Base-by-base conservation (phyloP, 1,284 basidiomycete genomes). In the Cryptococcus sp. region DNA sequence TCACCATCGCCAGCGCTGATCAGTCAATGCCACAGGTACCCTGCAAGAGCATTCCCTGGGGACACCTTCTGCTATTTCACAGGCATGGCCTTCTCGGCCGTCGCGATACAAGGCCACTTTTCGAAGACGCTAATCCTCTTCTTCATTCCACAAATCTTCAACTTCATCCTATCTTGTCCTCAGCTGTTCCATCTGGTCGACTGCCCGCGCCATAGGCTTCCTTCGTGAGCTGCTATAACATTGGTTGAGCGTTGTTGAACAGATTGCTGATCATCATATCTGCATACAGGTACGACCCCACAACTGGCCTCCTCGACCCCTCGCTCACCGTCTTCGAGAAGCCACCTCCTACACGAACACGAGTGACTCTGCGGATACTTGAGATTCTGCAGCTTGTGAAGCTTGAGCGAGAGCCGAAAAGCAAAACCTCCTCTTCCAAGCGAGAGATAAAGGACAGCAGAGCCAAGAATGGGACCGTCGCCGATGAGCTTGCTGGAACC, bases 31-130 rank as follows among this genome's bases (percentile, higher is more conserved):
- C 25, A n/a, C 67, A 96, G 93, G 92, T 98, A 96, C 74, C 96
- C 96, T 1, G 91, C 95, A 7, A 84, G 87, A 31, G 93, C 86
- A 0, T 99, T 99, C 76, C 92, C 94, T 0, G 96, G 96, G 2
- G 96, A 99, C 75, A 99, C 96, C 1, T 85, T 98, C 42, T 99
- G 96, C 79, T 99, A 99, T 79, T 88, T 98, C 57, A 88, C 93
- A 0, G 96, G 93, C 59, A 97, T 97, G 93, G 91, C 93, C 0
- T 96, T 97, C 73, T 88, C 94, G 0, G 93, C 94, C 16, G 93
- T 95, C 38, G 93, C 92, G 11, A 95, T 97, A 62, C 90, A 95
- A 71, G 93, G 91, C 0, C 96, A 99, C 78, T 98, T 96, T 77
- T 92, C 91, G 56, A 99, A 99, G 80, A 99, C 95, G 0, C 81